Evolutionary conservation across 805 yeast genomes (phyloP).

Genomic region (Candida methanosorbosa): DNA sequence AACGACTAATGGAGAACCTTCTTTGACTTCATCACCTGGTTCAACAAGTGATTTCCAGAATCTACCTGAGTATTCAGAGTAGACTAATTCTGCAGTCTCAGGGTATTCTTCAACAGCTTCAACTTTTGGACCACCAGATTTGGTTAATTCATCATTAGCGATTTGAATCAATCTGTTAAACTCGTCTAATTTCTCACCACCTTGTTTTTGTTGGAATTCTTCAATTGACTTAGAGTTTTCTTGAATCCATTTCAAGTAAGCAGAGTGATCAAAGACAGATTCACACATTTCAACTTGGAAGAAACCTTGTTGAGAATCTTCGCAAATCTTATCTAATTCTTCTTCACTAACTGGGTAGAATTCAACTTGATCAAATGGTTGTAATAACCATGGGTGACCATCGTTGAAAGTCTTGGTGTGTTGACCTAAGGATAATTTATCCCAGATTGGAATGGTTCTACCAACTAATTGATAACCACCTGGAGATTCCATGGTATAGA

Average conservation of each 20-base stretch:
- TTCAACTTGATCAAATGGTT: slow-evolving; percentile 91
- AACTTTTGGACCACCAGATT: slow-evolving; percentile 37
- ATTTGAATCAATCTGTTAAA: slow-evolving; percentile 77
- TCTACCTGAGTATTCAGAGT: slow-evolving; percentile 94
- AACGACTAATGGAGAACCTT: slow-evolving; percentile 75
- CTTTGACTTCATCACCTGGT: slow-evolving; percentile 66
- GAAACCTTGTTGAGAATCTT: slow-evolving; percentile 72
- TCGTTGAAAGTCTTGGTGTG: slow-evolving; percentile 39
- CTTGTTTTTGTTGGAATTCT: slow-evolving; percentile 55
- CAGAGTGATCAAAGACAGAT: slow-evolving; percentile 71
- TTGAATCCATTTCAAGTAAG: slow-evolving; percentile 72
- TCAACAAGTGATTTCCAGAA: slow-evolving; percentile 88
- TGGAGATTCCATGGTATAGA: slow-evolving; percentile 95
- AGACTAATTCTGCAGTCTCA: slow-evolving; percentile 75
- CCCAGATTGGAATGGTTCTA: slow-evolving; percentile 97
- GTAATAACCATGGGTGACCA: slow-evolving; percentile 77
- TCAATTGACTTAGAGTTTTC: slow-evolving; percentile 67
- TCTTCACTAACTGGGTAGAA: slow-evolving; percentile 87
- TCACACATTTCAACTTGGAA: slow-evolving; percentile 70
- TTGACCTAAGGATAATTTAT: slow-evolving; percentile 70
- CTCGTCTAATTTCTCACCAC: slow-evolving; percentile 77
- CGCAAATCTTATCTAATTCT: slow-evolving; percentile 64
- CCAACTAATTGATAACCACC: slow-evolving; percentile 98
- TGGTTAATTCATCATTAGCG: slow-evolving; percentile 65
- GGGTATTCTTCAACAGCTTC: slow-evolving; percentile 50